phyloP scores from a whole-genome alignment of 441 rosid species.

The Pelargonium myrrhifolium region DNA sequence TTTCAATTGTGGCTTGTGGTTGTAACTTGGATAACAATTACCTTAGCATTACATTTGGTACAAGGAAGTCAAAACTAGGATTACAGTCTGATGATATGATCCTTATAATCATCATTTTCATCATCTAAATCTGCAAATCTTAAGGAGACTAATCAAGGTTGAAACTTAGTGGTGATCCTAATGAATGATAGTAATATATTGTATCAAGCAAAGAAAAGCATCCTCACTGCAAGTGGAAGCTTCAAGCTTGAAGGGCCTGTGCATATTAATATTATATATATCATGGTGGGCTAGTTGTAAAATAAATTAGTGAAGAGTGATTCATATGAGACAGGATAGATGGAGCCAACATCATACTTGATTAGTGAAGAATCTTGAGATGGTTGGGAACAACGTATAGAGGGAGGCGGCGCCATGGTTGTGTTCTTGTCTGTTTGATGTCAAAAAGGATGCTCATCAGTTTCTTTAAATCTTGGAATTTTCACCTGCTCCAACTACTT shows the following conservation, averaged over 20 bases:
- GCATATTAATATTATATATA: too few species aligned
- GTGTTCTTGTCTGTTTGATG: constrained; percentile 4
- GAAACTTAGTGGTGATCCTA: background rate
- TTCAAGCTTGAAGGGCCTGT: background rate
- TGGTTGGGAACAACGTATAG: too few species aligned
- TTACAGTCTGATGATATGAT: background rate
- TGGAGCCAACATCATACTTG: background rate
- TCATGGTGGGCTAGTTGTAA: background rate
- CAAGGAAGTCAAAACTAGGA: too few species aligned
- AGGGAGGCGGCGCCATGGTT: background rate
- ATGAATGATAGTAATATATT: background rate
- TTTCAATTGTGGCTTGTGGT: background rate
- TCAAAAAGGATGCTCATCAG: background rate
- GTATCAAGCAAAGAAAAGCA: background rate
- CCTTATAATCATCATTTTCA: background rate
- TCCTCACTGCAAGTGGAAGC: background rate
- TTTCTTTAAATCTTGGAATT: background rate
- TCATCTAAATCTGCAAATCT: background rate
- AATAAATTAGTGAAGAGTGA: background rate
- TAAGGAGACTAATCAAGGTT: background rate
- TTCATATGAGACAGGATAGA: background rate
- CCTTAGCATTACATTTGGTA: too few species aligned
- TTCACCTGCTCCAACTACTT: constrained; percentile 2
- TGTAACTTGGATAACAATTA: background rate
- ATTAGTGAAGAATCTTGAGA: too few species aligned